A percentile compares a stretch with the other conserved stretches of the same genome.
Conservation (phyloP, 2,329 filamentous ascomycete species). For the Fusarium sp. region DNA sequence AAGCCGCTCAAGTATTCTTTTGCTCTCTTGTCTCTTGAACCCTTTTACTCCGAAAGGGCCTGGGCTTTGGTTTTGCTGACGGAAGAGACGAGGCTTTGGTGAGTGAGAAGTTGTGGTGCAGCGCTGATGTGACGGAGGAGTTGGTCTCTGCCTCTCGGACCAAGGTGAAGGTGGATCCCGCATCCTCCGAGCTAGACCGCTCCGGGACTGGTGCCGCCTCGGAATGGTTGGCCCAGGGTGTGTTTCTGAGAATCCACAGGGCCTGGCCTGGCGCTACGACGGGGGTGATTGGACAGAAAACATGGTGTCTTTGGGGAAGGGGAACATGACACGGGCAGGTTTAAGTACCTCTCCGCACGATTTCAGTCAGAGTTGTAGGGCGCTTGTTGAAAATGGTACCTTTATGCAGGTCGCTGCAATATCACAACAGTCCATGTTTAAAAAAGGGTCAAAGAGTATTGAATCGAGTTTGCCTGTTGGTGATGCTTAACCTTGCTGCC, state of each 20-base stretch:
- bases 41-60: background rate
- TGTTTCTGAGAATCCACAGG: slow-evolving; percentile 15
- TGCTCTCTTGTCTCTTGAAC: slow-evolving; percentile 15
- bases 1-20: slow-evolving; percentile 8
- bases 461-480: slow-evolving; percentile 3
- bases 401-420: slow-evolving; percentile 23
- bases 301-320: slow-evolving; percentile 24
- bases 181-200: background rate
- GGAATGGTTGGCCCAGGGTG: slow-evolving; percentile 13
- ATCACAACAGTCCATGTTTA: slow-evolving; percentile 13
- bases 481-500: slow-evolving; percentile 1
- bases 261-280: slow-evolving; percentile 15
- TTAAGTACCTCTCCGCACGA: slow-evolving; percentile 31
- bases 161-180: slow-evolving; percentile 32
- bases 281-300: background rate
- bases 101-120: slow-evolving; percentile 43
- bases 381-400: slow-evolving; percentile 9
- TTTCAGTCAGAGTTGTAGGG: slow-evolving; percentile 9
- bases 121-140: slow-evolving; percentile 45
- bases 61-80: slow-evolving; percentile 31
- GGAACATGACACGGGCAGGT: slow-evolving; percentile 29
- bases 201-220: background rate
- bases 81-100: slow-evolving; percentile 39
- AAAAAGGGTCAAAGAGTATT: background rate
- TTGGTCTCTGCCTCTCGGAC: slow-evolving; percentile 31